phyloP scores from a whole-genome alignment of 306 rosid species.

The Carpinus viminea region DNA sequence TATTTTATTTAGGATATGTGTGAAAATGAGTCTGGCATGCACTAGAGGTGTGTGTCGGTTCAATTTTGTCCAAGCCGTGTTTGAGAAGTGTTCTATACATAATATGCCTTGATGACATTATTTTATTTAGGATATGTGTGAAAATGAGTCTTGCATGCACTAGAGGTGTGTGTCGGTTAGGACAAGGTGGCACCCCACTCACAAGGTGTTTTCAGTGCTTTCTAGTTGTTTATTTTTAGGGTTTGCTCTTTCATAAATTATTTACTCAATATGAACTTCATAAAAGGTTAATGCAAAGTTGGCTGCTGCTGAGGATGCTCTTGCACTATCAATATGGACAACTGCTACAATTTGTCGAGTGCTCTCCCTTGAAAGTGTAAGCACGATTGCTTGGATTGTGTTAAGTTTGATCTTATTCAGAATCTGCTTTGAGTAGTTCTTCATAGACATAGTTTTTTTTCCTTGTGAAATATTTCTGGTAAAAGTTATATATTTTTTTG shows the following conservation, averaged over 20 bases:
- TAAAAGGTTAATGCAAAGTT: conserved; percentile 57
- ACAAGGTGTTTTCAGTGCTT: not conserved
- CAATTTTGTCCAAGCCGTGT: not conserved
- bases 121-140: not conserved
- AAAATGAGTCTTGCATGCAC: not conserved
- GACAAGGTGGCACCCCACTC: not conserved
- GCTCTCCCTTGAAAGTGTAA: conserved; percentile 84
- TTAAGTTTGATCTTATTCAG: conserved; percentile 23
- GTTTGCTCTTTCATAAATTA: conserved; percentile 1
- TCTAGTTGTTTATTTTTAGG: not conserved
- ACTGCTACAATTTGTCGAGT: conserved; percentile 81
- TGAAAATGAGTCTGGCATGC: no score
- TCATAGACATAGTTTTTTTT: not conserved
- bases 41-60: no score
- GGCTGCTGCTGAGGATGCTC: conserved; percentile 88
- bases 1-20: no score
- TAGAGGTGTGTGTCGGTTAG: not conserved
- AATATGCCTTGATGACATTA: not conserved
- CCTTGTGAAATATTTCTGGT: not conserved
- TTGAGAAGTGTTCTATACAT: not conserved
- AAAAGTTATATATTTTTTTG: not conserved
- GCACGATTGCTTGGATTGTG: conserved; percentile 30
- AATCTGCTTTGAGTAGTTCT: conserved; percentile 1
- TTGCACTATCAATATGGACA: conserved; percentile 87
- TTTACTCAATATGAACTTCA: conserved; percentile 29